A percentile compares a stretch with the other conserved stretches of the same genome.
phyloP scores from a whole-genome alignment of 202 grass and related monocot genomes.

The Digitaria exilis region DNA sequence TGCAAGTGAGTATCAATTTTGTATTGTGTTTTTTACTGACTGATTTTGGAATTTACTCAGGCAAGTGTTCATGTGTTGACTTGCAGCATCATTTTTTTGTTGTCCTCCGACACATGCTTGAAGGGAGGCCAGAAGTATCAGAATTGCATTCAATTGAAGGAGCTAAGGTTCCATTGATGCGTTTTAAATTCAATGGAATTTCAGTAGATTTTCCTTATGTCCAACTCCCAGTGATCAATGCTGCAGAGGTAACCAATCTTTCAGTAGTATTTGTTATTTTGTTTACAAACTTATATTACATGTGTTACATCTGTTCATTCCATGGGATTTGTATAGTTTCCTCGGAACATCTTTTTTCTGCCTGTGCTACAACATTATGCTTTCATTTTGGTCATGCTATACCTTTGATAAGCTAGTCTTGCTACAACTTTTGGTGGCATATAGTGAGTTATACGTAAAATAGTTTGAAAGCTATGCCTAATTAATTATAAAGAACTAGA shows the following conservation, averaged over 20 bases:
- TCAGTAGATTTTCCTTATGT: slow-evolving; percentile 73
- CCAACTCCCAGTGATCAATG: slow-evolving; percentile 62
- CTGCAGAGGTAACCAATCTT: slow-evolving; percentile 51
- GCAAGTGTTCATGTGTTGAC: slow-evolving; percentile 35
- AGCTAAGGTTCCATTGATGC: slow-evolving; percentile 86
- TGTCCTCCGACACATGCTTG: slow-evolving; percentile 60
- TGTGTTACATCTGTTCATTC: slow-evolving; percentile 13
- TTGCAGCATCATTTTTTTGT: slow-evolving; percentile 71
- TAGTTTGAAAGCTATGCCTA: slow-evolving; percentile 2
- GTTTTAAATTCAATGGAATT: slow-evolving; percentile 77
- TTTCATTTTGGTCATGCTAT: slow-evolving; percentile 25
- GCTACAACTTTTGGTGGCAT: slow-evolving; percentile 21
- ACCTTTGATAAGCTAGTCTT: slow-evolving; percentile 27
- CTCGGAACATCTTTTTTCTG: slow-evolving; percentile 9
- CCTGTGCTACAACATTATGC: not conserved
- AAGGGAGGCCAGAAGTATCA: slow-evolving; percentile 60
- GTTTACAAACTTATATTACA: slow-evolving; percentile 15
- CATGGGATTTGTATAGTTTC: slow-evolving; percentile 14
- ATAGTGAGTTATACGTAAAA: slow-evolving; percentile 13
- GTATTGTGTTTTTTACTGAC: slow-evolving; percentile 10
- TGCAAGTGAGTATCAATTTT: slow-evolving; percentile 59
- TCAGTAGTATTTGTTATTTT: slow-evolving; percentile 7
- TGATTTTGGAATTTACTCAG: slow-evolving; percentile 27
- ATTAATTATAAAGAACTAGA: slow-evolving; percentile 5
- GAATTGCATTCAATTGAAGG: slow-evolving; percentile 71